Base-by-base conservation (phyloP, 148 eudicot genomes). In the Persicaria maculosa region DNA sequence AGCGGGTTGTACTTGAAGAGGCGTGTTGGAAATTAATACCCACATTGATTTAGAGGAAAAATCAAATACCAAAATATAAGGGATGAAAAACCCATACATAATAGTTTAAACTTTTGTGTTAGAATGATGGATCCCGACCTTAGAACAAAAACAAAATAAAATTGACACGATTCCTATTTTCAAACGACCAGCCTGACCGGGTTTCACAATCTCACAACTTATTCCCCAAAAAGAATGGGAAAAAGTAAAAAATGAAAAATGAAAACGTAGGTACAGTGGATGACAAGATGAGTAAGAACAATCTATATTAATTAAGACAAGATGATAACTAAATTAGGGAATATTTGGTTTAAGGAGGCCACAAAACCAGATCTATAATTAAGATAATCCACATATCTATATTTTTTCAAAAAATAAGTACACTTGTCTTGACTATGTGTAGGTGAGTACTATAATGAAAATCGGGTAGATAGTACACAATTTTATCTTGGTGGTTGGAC, bases 401-500 rank as follows among this genome's bases (percentile, higher is more conserved):
- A 47, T 22, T 22, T 36, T 4, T 40, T 65, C 17, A 40, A 14
- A 36, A 25, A 65, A 65, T 45, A 1, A 36, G 17, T 0, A 15
- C 17, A 65, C 17, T 36, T 40, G 45, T 36, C 46, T 65, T 65
- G 70, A 65, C 70, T 40, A 65, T 40, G 47, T 65, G n/a, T 36
- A 22, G 31, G 65, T 62, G 44, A 62, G 68, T 31, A 65, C 46
- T 65, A 65, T 19, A 57, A 8, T 9, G 17, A 57, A 36, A 65
- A 65, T 65, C 43, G 70, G 70, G 70, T 65, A 43, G 70, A 65
- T 65, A 10, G 70, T 65, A 65, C 17, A 14, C 40, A 40, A 40
- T 65, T 14, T 65, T 65, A 65, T 36, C 70, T 65, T 65, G 70
- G 70, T 65, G 43, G 70, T 40, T 65, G 70, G 70, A 65, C 70